Evolutionary conservation across 768 basidiomycete genomes (phyloP).

Genomic region (Ramaria sp.): DNA sequence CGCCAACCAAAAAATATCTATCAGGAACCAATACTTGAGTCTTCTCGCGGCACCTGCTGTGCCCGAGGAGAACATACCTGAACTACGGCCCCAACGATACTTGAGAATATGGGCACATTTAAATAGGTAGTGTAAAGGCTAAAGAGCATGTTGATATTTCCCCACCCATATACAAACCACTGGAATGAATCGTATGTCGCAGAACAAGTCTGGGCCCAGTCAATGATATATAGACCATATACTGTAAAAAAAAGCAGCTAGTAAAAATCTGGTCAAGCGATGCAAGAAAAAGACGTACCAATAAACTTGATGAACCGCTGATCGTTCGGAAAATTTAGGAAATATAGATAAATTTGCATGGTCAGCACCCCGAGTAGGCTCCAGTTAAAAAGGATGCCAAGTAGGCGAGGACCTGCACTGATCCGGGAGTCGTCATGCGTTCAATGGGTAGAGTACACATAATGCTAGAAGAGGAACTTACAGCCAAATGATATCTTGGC

Average conservation of each 20-base stretch:
- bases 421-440: background rate
- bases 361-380: conserved; percentile 13
- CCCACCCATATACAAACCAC: conserved; percentile 17
- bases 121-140: conserved; percentile 9
- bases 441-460: background rate
- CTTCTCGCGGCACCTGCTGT: background rate
- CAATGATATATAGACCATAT: conserved; percentile 12
- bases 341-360: conserved; percentile 14
- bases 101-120: conserved; percentile 14
- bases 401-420: conserved; percentile 12
- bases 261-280: background rate
- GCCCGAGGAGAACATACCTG: conserved; percentile 5
- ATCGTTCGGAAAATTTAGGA: conserved; percentile 14
- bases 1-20: conserved; percentile 15
- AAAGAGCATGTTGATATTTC: conserved; percentile 8
- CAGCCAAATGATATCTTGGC: conserved; percentile 13
- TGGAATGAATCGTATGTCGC: conserved; percentile 15
- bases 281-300: background rate
- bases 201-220: conserved; percentile 15
- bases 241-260: conserved; percentile 1
- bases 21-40: background rate
- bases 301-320: conserved; percentile 7
- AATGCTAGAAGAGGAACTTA: background rate
- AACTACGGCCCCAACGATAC: conserved; percentile 13
- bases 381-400: conserved; percentile 16